Percentiles rank a stretch among this genome's conserved stretches.
phyloP scores from a whole-genome alignment of 805 yeast genomes.

The Saccharomycopsis sp. region DNA sequence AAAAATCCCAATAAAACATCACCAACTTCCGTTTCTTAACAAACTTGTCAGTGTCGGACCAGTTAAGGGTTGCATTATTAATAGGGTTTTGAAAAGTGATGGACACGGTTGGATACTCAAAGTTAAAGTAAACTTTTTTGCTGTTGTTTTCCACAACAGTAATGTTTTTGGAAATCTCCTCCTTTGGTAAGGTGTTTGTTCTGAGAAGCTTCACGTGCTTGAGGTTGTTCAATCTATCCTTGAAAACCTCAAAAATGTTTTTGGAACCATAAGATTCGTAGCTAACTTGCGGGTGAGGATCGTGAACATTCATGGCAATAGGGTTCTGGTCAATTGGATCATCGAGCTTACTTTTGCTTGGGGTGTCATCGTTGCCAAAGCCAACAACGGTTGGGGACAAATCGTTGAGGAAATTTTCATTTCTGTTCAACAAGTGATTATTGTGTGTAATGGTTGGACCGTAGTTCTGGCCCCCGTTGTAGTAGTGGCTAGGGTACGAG shows the following conservation, averaged over 20 bases:
- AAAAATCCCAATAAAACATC: conserved; percentile 30
- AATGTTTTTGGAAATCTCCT: conserved; percentile 14
- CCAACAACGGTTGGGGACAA: conserved; percentile 14
- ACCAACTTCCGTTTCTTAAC: conserved; percentile 37
- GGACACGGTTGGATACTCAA: conserved; percentile 20
- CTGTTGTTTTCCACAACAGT: conserved; percentile 15
- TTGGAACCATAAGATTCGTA: background rate
- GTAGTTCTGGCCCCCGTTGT: background rate
- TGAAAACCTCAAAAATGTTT: conserved; percentile 10
- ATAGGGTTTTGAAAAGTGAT: conserved; percentile 24
- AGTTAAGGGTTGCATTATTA: conserved; percentile 31
- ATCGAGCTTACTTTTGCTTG: conserved; percentile 1
- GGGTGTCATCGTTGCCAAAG: background rate
- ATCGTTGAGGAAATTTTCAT: conserved; percentile 6
- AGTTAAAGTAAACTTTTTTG: conserved; percentile 20
- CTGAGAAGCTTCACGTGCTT: conserved; percentile 16
- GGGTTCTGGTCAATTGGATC: conserved; percentile 8
- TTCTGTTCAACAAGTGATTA: background rate
- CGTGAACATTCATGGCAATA: conserved; percentile 3
- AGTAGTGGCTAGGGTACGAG: background rate
- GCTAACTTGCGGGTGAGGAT: background rate
- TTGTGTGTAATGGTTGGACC: background rate
- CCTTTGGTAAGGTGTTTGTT: conserved; percentile 20
- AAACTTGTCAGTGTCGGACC: conserved; percentile 35
- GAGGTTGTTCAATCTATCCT: conserved; percentile 6